These are phyloP conservation scores for Ophiostoma ips DNA, from an alignment of 2,329 filamentous ascomycete genomes.

Conservation along the genomic window DNA sequence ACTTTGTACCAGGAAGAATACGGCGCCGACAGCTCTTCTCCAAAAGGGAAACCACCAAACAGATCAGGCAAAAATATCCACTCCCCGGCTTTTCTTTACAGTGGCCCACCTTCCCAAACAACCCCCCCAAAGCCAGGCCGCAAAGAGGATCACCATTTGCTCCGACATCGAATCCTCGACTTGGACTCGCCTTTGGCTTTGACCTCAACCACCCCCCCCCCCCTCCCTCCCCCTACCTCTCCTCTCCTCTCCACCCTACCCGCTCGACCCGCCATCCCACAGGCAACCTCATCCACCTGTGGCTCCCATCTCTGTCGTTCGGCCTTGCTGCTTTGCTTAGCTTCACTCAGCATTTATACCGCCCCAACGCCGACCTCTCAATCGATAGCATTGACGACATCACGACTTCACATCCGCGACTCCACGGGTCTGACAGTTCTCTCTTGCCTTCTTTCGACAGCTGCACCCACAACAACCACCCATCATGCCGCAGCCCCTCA, in stretches of 20 bases:
- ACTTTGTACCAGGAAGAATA: conserved; percentile 11
- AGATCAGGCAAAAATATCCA: conserved; percentile 2
- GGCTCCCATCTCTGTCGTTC: background rate
- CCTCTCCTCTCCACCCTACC: too few species aligned
- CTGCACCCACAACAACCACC: conserved; percentile 16
- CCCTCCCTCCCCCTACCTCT: background rate
- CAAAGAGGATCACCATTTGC: conserved; percentile 2
- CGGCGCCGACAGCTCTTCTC: conserved; percentile 11
- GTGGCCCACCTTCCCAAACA: background rate
- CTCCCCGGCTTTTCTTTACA: conserved; percentile 5
- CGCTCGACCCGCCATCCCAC: background rate
- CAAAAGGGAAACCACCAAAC: conserved; percentile 1
- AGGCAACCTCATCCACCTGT: background rate
- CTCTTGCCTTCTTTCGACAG: background rate
- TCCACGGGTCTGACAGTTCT: background rate
- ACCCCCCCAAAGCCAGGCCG: background rate
- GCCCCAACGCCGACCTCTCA: background rate
- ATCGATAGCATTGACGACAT: background rate
- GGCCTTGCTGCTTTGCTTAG: background rate
- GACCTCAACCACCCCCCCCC: background rate
- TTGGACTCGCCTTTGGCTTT: background rate
- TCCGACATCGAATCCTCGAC: background rate
- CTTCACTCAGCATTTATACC: background rate
- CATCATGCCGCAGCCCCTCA: conserved; percentile 58
- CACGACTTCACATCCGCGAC: background rate